A percentile compares a stretch with the other conserved stretches of the same genome.
Evolutionary conservation across 305 asterid species (phyloP).

Genomic region (Solanum hybrid): DNA sequence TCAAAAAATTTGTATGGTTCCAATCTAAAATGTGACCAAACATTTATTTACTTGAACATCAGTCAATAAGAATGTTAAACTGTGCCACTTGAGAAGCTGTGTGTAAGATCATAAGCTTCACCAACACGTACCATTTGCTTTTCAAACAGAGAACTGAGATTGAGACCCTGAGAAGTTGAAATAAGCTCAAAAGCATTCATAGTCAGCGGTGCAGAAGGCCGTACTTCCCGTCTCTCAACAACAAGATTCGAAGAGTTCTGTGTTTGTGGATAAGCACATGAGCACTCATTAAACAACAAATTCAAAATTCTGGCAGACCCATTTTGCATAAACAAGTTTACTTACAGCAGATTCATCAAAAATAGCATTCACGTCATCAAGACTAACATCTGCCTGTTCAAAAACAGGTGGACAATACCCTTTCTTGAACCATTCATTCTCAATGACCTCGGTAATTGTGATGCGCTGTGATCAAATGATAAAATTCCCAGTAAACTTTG

Average conservation of each 20-base stretch:
- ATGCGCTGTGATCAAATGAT: constrained; percentile 51
- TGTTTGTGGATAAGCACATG: not conserved
- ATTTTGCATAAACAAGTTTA: not conserved
- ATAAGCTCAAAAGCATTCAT: constrained; percentile 97
- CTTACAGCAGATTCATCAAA: constrained; percentile 61
- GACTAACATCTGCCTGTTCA: constrained; percentile 64
- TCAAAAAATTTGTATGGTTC: not conserved
- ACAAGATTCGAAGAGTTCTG: constrained; percentile 72
- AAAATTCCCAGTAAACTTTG: not conserved
- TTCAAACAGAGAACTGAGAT: constrained; percentile 80
- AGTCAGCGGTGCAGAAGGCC: constrained; percentile 51
- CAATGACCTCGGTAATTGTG: constrained; percentile 58
- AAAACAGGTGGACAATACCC: constrained; percentile 75
- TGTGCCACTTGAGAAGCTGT: not conserved
- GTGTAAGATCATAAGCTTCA: not conserved
- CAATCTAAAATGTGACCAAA: not conserved
- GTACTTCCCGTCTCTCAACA: constrained; percentile 74
- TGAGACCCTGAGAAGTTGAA: constrained; percentile 91
- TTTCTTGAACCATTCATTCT: constrained; percentile 95
- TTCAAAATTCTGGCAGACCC: not conserved
- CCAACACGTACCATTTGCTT: constrained; percentile 61
- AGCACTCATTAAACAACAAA: not conserved
- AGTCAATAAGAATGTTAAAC: not conserved
- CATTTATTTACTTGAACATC: not conserved
- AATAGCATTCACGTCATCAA: constrained; percentile 74